A percentile compares a stretch with the other conserved stretches of the same genome.
Evolutionary conservation across 176 grass and related monocot genomes (phyloP).

Genomic region (Neostapfia colusana): DNA sequence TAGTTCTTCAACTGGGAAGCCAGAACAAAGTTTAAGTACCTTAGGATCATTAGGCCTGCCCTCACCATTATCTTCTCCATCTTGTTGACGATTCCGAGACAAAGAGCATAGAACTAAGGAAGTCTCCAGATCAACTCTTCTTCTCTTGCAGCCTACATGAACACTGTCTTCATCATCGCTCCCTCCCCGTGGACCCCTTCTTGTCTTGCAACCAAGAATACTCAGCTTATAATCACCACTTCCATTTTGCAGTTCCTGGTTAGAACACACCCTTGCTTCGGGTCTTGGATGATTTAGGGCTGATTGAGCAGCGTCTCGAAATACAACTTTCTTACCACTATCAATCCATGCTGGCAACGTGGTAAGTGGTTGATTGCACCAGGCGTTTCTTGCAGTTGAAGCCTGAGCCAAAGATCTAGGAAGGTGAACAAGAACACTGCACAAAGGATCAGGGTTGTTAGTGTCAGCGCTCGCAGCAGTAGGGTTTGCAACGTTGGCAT

Average conservation of each 20-base stretch:
- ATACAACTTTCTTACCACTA: slow-evolving; percentile 15
- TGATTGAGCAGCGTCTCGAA: slow-evolving; percentile 15
- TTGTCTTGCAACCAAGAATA: slow-evolving; percentile 25
- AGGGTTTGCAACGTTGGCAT: slow-evolving; percentile 42
- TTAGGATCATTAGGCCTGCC: background rate
- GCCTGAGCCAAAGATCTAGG: slow-evolving; percentile 24
- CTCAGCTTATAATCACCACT: slow-evolving; percentile 33
- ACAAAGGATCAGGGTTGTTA: slow-evolving; percentile 59
- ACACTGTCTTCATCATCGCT: slow-evolving; percentile 22
- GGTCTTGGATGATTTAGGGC: slow-evolving; percentile 28
- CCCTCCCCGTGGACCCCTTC: background rate
- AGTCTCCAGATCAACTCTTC: slow-evolving; percentile 41
- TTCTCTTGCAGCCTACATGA: slow-evolving; percentile 41
- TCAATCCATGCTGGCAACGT: slow-evolving; percentile 20
- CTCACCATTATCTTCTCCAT: background rate
- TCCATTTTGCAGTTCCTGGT: slow-evolving; percentile 26
- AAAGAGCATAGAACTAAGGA: slow-evolving; percentile 25
- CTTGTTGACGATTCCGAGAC: slow-evolving; percentile 26
- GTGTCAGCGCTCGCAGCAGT: slow-evolving; percentile 23
- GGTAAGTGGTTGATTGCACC: slow-evolving; percentile 43
- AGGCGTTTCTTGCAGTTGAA: slow-evolving; percentile 32
- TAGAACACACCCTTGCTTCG: background rate
- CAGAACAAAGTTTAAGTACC: slow-evolving; percentile 49
- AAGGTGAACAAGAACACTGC: slow-evolving; percentile 34
- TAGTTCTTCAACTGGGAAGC: slow-evolving; percentile 53